A percentile compares a stretch with the other conserved stretches of the same genome.
Conservation (phyloP, 805 yeast genomes). For the Danielozyma ontarioensis region DNA sequence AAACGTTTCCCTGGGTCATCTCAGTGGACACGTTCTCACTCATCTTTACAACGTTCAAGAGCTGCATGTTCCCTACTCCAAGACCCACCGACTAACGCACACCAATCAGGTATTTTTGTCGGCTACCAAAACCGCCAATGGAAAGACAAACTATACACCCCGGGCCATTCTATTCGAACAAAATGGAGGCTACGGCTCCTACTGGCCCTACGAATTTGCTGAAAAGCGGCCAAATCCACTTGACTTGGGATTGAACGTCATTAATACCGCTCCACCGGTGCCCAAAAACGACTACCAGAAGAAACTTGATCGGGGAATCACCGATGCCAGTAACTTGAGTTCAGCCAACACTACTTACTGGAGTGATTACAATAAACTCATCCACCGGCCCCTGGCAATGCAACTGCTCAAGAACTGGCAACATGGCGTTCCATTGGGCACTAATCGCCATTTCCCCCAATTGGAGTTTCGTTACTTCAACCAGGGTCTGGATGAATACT, state of each 20-base stretch:
- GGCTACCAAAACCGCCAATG: constrained; percentile 12
- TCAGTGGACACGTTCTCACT: constrained; percentile 68
- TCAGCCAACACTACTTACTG: constrained; percentile 53
- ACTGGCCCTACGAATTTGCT: constrained; percentile 50
- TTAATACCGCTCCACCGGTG: constrained; percentile 32
- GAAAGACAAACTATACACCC: constrained; percentile 60
- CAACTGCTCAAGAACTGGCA: constrained; percentile 58
- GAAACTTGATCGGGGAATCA: constrained; percentile 49
- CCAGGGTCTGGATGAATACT: constrained; percentile 60
- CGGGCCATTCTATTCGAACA: constrained; percentile 79
- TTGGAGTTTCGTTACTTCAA: constrained; percentile 43
- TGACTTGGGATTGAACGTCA: constrained; percentile 6
- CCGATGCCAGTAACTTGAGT: constrained; percentile 22
- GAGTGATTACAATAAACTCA: constrained; percentile 73
- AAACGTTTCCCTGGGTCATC: constrained; percentile 67
- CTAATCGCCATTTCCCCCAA: constrained; percentile 25
- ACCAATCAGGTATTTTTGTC: constrained; percentile 37
- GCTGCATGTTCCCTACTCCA: constrained; percentile 51
- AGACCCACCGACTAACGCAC: constrained; percentile 41
- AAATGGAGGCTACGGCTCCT: constrained; percentile 68
- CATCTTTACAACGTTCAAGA: constrained; percentile 84
- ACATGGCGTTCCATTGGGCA: constrained; percentile 31
- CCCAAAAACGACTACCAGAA: constrained; percentile 57
- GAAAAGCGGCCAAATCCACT: constrained; percentile 7
- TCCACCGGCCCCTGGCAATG: constrained; percentile 58